Base-by-base conservation (phyloP, 805 yeast species). In the Candida ulmi region DNA sequence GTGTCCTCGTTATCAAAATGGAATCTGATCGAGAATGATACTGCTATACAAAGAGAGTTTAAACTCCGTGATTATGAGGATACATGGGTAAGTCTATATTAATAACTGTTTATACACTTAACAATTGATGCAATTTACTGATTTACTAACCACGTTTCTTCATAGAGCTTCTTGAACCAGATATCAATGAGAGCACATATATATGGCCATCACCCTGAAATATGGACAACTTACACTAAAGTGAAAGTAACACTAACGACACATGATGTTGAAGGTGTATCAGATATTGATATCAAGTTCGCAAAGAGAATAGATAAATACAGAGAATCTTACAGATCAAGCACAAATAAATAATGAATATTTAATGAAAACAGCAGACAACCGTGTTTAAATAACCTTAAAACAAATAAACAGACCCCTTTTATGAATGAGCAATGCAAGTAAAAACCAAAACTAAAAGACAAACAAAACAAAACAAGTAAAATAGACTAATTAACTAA, bases 161-260 rank as follows among this genome's bases (percentile, higher is more conserved):
- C 15, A 25, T 24, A 47, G 51, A 50, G 43, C 4, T 81, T 82
- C 50, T 58, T 84, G 16, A 78, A 74, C 21, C 67, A 69, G 34
- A 70, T 83, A 1, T 72, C 86, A 2, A 57, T 73, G 60, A 60
- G 77, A 37, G 70, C 84, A 0, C 83, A 81, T 52, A 50, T 68
- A 1, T 56, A 62, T 51, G 81, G 78, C 4, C 91, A 84, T 50
- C 95, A 84, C 55, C 91, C 93, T 0, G 78, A 78, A 0, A 74
- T 84, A 11, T 67, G 65, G 0, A 83, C 83, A 3, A 50, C 43
- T 18, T 84, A 83, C 51, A 84, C 77, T 44, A 61, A 64, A 24
- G 83, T 83, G 2, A 61, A 65, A 13, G 43, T 84, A 4, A 62
- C 65, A 19, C 55, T 83, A 29, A 73, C 80, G 2, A 84, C 91